A percentile compares a stretch with the other conserved stretches of the same genome.
phyloP scores from a whole-genome alignment of 768 basidiomycete species.

The Mycena amicta region DNA sequence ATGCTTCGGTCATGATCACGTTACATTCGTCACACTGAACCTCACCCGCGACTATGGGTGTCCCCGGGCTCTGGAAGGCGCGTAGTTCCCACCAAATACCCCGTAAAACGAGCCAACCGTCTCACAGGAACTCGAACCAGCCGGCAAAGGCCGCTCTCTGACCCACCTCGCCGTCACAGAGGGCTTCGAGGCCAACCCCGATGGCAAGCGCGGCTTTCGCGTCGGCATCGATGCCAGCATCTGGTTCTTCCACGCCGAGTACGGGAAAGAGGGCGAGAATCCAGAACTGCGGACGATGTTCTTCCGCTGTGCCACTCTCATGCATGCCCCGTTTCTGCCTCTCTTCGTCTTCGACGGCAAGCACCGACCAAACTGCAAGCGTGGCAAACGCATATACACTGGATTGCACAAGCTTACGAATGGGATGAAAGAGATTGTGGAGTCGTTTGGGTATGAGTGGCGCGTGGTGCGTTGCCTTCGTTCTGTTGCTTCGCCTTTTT shows the following conservation, averaged over 20 bases:
- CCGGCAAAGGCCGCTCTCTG: slow-evolving; percentile 70
- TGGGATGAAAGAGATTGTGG: slow-evolving; percentile 78
- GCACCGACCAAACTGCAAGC: slow-evolving; percentile 78
- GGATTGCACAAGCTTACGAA: slow-evolving; percentile 66
- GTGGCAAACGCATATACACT: slow-evolving; percentile 70
- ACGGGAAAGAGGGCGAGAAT: slow-evolving; percentile 81
- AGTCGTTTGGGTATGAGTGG: slow-evolving; percentile 83
- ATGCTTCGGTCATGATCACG: too few species aligned
- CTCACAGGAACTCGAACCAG: slow-evolving; percentile 41
- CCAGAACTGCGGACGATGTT: slow-evolving; percentile 83
- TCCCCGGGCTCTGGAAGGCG: slow-evolving; percentile 23
- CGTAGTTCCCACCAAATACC: not conserved
- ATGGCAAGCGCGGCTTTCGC: slow-evolving; percentile 70
- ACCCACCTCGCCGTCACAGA: slow-evolving; percentile 75
- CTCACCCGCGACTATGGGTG: slow-evolving; percentile 12
- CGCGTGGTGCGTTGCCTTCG: slow-evolving; percentile 58
- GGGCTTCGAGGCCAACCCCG: slow-evolving; percentile 70
- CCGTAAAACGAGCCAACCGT: not conserved
- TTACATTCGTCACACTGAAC: slow-evolving; percentile 31
- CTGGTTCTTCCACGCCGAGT: slow-evolving; percentile 80
- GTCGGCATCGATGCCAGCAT: slow-evolving; percentile 87
- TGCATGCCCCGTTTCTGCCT: slow-evolving; percentile 78
- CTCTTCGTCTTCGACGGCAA: slow-evolving; percentile 94
- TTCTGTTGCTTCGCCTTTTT: slow-evolving; percentile 15
- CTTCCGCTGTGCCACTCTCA: slow-evolving; percentile 81